Evolutionary conservation across 1,284 basidiomycete species (phyloP), one percentile per base, ranked within the genome.

Genomic region (Sparassis latifolia): DNA sequence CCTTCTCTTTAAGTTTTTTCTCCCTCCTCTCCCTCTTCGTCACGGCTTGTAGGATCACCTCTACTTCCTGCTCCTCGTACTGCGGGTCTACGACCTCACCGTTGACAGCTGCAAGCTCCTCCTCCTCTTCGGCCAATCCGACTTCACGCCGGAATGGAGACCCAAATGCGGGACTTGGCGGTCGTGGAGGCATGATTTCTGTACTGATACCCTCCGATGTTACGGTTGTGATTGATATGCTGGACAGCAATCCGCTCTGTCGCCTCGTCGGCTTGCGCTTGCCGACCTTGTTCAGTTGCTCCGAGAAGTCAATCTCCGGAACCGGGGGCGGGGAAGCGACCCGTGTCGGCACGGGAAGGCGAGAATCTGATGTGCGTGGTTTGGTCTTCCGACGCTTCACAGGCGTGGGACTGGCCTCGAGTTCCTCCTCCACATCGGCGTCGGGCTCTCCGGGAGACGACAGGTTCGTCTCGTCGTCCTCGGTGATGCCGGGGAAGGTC

Each of bases 151-250:
- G 72, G 38, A 80, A 70, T 10, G 83, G 79, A 2, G 80, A 82
- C n/a, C 81, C 82, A 58, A 82, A 78, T 4, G 81, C 79, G 3
- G 85, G 84, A 56, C 83, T 86, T 1, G 77, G 71, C 28, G 80
- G 74, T 51, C 80, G 72, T 5, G 74, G 74, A 10, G 71, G 69
- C 20, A 72, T 56, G 28, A 71, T 56, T n/a, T 70, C 64, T 7
- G 72, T 60, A 47, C 61, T 60, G 57, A 59, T 52, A 45, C 51
- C 51, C 55, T 54, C 56, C n/a, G 61, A 38, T n/a, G 59, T 53
- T 20, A 64, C 52, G 6, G 61, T 62, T 4, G 66, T 64, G 51
- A 63, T 60, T 7, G 69, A 61, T 50, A 63, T 54, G 45, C 59
- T 60, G 2, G 69, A 73, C 52, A 89, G 64, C 42, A 87, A 66